These are phyloP conservation scores for Ophiostoma piceae DNA, from an alignment of 2,329 filamentous ascomycete genomes.

Conservation along the genomic window DNA sequence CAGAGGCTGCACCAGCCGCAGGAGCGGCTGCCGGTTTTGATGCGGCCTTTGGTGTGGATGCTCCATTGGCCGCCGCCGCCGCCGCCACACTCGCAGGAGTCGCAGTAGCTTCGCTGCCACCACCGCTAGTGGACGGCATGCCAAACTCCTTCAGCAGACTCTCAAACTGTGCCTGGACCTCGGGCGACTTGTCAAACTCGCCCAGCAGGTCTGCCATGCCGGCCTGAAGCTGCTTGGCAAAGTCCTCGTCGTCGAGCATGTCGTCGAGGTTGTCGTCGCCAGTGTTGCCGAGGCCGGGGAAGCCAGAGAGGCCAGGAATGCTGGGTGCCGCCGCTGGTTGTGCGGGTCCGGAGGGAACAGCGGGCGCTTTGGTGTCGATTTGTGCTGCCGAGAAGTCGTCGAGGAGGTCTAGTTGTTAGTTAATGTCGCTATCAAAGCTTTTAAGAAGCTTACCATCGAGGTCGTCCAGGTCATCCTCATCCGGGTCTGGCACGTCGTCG, in stretches of 20 bases:
- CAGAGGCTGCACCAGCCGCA: constrained; percentile 33
- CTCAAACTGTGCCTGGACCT: constrained; percentile 75
- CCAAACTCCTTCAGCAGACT: constrained; percentile 69
- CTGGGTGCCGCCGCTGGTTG: constrained; percentile 24
- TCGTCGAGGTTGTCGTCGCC: constrained; percentile 35
- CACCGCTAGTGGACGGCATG: constrained; percentile 15
- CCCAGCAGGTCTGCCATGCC: constrained; percentile 82
- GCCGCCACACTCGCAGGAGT: constrained; percentile 24
- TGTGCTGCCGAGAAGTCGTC: constrained; percentile 77
- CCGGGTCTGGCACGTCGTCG: constrained; percentile 70
- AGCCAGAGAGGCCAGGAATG: background rate
- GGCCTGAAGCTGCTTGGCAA: constrained; percentile 78
- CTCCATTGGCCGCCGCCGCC: constrained; percentile 22
- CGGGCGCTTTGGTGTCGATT: constrained; percentile 44
- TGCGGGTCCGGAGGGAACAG: constrained; percentile 29
- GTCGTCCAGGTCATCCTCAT: constrained; percentile 88
- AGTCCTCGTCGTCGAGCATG: constrained; percentile 64
- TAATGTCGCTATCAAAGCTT: too few species aligned
- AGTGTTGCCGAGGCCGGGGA: constrained; percentile 26
- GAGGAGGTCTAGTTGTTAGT: constrained; percentile 65
- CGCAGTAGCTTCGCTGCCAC: constrained; percentile 28
- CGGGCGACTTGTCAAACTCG: constrained; percentile 60
- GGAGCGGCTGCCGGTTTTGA: constrained; percentile 28
- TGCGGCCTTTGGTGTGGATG: constrained; percentile 10
- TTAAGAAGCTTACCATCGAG: constrained; percentile 74